Conservation (phyloP, 106 monocot genomes). For the Agapanthus africanus region DNA sequence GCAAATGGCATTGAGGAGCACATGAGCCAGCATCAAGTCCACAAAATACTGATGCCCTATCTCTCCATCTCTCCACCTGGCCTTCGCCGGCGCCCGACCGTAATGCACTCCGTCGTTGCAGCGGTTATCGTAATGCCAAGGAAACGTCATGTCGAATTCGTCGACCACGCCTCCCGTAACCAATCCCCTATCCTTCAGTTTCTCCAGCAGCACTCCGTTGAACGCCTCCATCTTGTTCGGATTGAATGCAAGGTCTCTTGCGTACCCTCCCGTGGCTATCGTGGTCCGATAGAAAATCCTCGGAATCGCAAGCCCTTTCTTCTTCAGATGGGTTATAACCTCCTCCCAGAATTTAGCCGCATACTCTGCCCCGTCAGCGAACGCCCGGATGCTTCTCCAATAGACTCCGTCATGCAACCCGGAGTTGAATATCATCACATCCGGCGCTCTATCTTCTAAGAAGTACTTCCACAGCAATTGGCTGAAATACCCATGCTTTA, state of each 20-base stretch:
- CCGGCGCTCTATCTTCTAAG: slow-evolving; percentile 40
- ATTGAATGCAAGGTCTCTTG: slow-evolving; percentile 76
- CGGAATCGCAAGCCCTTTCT: slow-evolving; percentile 16
- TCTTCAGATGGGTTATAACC: slow-evolving; percentile 21
- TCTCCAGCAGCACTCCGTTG: slow-evolving; percentile 71
- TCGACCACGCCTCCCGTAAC: slow-evolving; percentile 72
- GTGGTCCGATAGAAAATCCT: slow-evolving; percentile 80
- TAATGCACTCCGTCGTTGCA: slow-evolving; percentile 94
- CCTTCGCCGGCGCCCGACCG: slow-evolving; percentile 64
- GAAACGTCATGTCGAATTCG: slow-evolving; percentile 93
- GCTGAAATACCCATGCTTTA: slow-evolving; percentile 40
- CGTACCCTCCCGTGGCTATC: slow-evolving; percentile 75
- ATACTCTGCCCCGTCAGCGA: slow-evolving; percentile 47
- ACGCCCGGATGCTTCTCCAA: slow-evolving; percentile 51
- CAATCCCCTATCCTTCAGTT: slow-evolving; percentile 47
- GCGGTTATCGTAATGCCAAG: slow-evolving; percentile 91
- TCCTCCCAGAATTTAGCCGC: slow-evolving; percentile 70
- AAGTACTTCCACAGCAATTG: slow-evolving; percentile 44
- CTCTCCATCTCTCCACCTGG: slow-evolving; percentile 69
- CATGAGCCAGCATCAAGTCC: slow-evolving; percentile 89
- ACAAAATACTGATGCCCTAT: slow-evolving; percentile 93
- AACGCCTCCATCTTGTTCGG: slow-evolving; percentile 90
- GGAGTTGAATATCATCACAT: slow-evolving; percentile 64
- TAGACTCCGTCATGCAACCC: slow-evolving; percentile 79
- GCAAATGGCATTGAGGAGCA: slow-evolving; percentile 75